phyloP scores from a whole-genome alignment of 352 stramenopile species.

The Globisporangium nodosum region DNA sequence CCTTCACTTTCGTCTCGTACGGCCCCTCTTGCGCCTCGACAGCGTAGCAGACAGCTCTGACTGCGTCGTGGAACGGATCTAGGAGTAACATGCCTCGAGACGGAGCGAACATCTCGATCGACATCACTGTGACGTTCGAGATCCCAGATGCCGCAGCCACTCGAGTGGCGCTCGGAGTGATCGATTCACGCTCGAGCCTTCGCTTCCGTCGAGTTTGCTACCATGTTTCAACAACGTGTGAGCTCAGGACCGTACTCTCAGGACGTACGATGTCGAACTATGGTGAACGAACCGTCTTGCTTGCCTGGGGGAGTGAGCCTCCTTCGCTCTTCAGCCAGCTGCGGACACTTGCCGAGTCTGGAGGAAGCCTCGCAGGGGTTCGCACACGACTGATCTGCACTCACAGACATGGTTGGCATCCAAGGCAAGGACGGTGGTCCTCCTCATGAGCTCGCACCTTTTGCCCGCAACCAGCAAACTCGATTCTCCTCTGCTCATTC shows the following conservation, averaged over 20 bases:
- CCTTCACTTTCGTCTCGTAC: slow-evolving; percentile 39
- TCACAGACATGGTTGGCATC: background rate
- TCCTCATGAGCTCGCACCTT: background rate
- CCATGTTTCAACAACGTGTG: background rate
- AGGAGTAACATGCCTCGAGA: slow-evolving; percentile 57
- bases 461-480: background rate
- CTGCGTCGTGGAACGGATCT: slow-evolving; percentile 59
- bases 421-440: background rate
- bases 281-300: slow-evolving; percentile 22
- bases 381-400: slow-evolving; percentile 28
- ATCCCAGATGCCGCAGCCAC: slow-evolving; percentile 19
- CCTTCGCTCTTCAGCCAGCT: slow-evolving; percentile 26
- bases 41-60: slow-evolving; percentile 59
- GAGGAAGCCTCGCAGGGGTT: slow-evolving; percentile 33
- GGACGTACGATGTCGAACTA: background rate
- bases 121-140: slow-evolving; percentile 78
- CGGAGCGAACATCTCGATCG: slow-evolving; percentile 63
- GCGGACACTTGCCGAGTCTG: slow-evolving; percentile 21
- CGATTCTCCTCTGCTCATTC: background rate
- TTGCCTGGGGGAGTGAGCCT: slow-evolving; percentile 1
- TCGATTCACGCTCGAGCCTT: background rate
- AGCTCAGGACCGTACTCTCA: background rate
- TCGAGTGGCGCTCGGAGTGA: slow-evolving; percentile 4
- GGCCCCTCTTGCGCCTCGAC: slow-evolving; percentile 73
- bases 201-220: slow-evolving; percentile 1